Conservation (phyloP, 2,329 filamentous ascomycete species). For the Fusarium sp. region DNA sequence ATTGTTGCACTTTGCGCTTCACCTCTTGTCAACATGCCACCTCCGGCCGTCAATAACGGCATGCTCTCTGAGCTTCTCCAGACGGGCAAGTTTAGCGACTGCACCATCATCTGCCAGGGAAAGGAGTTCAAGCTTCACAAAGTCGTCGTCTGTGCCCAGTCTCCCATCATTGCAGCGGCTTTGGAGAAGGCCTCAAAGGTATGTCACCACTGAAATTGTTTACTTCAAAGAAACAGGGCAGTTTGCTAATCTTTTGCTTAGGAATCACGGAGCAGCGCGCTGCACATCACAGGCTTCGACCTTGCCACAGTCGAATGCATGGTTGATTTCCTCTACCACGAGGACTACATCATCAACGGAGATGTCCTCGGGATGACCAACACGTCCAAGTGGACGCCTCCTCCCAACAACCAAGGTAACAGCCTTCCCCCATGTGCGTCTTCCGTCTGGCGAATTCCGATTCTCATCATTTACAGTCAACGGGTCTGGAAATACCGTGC, state of each 20-base stretch:
- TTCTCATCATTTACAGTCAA: neutral
- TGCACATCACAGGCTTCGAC: constrained; percentile 29
- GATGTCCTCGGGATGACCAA: neutral
- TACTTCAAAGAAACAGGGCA: neutral
- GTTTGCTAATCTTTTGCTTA: neutral
- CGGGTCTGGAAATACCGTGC: neutral
- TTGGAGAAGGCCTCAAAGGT: constrained; percentile 28
- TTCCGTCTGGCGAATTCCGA: neutral
- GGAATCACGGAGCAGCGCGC: constrained; percentile 23
- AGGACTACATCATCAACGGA: constrained; percentile 24
- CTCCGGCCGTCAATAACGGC: neutral
- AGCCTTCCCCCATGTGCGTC: neutral
- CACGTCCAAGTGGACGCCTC: neutral
- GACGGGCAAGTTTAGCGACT: constrained; percentile 20
- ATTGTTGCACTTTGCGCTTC: neutral
- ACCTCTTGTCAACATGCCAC: neutral
- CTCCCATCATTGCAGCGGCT: constrained; percentile 25
- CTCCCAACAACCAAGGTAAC: neutral
- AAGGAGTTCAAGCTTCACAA: constrained; percentile 38
- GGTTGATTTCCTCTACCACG: constrained; percentile 36
- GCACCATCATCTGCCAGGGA: constrained; percentile 29
- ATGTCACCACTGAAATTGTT: too few relatives aligned
- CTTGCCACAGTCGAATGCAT: constrained; percentile 28
- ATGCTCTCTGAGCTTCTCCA: neutral
- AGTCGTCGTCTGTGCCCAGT: constrained; percentile 34